Evolutionary conservation across 2,329 filamentous ascomycete genomes (phyloP), one percentile per base, ranked within the genome.

Genomic region (Monilinia fructigena): DNA sequence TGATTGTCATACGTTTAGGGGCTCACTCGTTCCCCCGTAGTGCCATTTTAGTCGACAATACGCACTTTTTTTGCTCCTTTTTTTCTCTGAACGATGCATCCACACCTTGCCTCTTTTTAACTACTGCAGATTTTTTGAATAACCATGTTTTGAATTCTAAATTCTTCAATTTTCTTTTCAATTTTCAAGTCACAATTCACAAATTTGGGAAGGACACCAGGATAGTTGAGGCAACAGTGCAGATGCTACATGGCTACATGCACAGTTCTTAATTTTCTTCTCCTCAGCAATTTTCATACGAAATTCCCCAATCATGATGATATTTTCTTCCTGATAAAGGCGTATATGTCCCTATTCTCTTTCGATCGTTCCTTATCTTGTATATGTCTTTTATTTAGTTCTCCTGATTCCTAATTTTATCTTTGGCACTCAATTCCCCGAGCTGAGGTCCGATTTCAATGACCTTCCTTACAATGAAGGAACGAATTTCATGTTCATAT

Each of bases 1-100:
- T 28, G 20, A 23, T 20, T 38, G 4, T 14, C 28, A 50, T 61
- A 61, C 45, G 58, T 61, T 61, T 50, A 50, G 45, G 58, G 58
- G n/a, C 16, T 20, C 58, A 23, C 58, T 61, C 58, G 20, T 38
- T 61, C 50, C 58, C 58, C 12, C 58, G 14, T 11, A 38, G 0
- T 26, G 8, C 45, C 45, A 7, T 20, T 50, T 50, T 26, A 14
- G 14, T 50, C n/a, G 23, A 40, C 4, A 20, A 48, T 20, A 26
- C 3, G 4, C 4, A 16, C 7, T 8, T 1, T 48, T 10, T 18
- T 50, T 6, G 28, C 7, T 5, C 18, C 16, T 7, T 12, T 2
- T 7, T 16, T 7, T 35, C 7, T 35, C 5, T 35, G 31, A 35
- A 35, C 7, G 31, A 35, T 35, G 31, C 31, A 35, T 8, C 28